Conservation (phyloP, 164 flowering plant species). For the Vitis vinifera region DNA sequence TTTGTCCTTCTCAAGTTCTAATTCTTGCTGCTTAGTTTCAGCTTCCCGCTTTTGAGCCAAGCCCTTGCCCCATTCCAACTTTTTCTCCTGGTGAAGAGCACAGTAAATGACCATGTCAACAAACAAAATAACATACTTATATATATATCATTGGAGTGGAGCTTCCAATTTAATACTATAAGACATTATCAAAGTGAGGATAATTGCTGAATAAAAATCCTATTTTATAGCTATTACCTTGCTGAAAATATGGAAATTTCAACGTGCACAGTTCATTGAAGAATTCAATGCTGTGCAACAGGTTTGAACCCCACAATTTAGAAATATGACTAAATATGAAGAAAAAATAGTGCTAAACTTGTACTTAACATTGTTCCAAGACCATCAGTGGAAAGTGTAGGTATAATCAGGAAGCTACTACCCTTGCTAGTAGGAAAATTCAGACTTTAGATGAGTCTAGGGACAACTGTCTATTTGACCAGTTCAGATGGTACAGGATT, state of each 20-base stretch:
- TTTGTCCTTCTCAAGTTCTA: constrained; percentile 75
- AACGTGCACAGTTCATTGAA: neutral
- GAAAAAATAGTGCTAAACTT: too few species aligned
- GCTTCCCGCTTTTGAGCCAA: constrained; percentile 93
- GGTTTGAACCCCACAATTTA: neutral
- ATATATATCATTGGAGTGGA: neutral
- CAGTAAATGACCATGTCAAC: neutral
- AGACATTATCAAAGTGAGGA: neutral
- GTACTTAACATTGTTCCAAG: too few species aligned
- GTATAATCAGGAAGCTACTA: too few species aligned
- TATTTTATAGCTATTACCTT: neutral
- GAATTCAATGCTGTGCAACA: neutral
- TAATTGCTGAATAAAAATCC: neutral
- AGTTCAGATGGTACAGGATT: too few species aligned
- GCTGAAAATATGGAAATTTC: neutral
- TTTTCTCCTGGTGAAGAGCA: constrained; percentile 56
- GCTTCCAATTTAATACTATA: constrained; percentile 1
- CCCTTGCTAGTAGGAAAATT: too few species aligned
- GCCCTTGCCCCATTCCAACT: constrained; percentile 94
- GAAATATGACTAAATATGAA: neutral
- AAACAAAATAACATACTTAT: neutral
- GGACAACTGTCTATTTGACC: too few species aligned
- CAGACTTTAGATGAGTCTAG: too few species aligned
- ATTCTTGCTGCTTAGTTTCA: constrained; percentile 64
- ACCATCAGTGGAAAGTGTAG: too few species aligned